Evolutionary conservation across 1,139 yeast species (phyloP), one percentile per base, ranked within the genome.

Genomic region (Protomyces lactucae-debilis): DNA sequence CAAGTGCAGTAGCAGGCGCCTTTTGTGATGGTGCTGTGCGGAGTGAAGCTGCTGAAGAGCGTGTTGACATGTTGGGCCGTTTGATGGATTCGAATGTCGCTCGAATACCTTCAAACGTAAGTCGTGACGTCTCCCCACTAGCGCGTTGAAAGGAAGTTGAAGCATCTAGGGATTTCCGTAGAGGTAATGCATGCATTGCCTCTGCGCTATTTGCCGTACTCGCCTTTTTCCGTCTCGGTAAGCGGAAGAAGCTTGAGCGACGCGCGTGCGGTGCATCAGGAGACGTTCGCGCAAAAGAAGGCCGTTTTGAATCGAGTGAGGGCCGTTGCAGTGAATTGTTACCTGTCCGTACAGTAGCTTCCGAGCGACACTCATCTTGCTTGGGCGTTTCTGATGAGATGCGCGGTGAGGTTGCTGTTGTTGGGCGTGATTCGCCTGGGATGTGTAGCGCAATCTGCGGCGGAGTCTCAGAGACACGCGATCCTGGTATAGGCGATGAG

Each of bases 141-240:
- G 55, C 23, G n/a, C 40, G 48, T n/a, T 16, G 48, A 4, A 18
- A 43, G 8, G 48, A 23, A n/a, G 14, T 4, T 16, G 48, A 5
- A 4, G 21, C 18, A 43, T 43, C 48, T 10, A 43, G 8, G 16
- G 28, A 53, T 8, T 21, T 57, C 51, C 21, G 52, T 36, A 23
- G 25, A 10, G 40, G 28, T 45, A 10, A 16, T 23, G 32, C 51
- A 43, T 21, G 36, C 25, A 12, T 28, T n/a, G 37, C 51, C 16
- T 57, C 61, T 12, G 21, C 35, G 32, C 32, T 52, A 12, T 43
- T 23, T 10, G 46, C 28, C 14, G 43, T 51, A 1, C 52, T 9
- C 25, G 57, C 52, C 43, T 59, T 59, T 45, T 59, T 59, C 16
- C 63, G 39, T 16, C 57, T 35, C 16, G 63, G 63, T 10, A 59